Evolutionary conservation across 2,329 filamentous ascomycete genomes (phyloP).

Genomic region (Trichoderma sp.): DNA sequence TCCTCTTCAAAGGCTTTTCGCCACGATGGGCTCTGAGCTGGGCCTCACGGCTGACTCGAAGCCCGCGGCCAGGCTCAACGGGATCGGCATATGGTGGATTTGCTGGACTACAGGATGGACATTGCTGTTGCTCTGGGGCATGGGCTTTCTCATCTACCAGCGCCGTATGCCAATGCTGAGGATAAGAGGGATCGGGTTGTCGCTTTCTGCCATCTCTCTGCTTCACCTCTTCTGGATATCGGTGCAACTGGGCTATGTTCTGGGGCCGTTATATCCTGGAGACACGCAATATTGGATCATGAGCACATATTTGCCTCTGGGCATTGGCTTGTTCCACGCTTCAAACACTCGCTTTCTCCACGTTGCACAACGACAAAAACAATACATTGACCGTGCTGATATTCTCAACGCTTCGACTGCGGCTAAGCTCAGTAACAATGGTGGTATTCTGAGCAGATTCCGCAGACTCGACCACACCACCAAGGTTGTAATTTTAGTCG

Average conservation of each 20-base stretch:
- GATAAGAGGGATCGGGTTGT: constrained; percentile 40
- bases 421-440: constrained; percentile 21
- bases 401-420: not conserved
- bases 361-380: constrained; percentile 50
- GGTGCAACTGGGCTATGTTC: constrained; percentile 37
- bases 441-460: constrained; percentile 31
- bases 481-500: constrained; percentile 48
- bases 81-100: constrained; percentile 36
- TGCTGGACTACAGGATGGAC: constrained; percentile 36
- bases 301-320: constrained; percentile 60
- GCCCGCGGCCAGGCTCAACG: constrained; percentile 25
- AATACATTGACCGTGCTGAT: constrained; percentile 23
- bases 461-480: constrained; percentile 40
- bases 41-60: constrained; percentile 25
- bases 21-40: constrained; percentile 29
- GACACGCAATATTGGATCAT: constrained; percentile 62
- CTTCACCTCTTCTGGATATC: constrained; percentile 43
- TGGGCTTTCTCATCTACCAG: constrained; percentile 38
- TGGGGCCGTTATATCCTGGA: constrained; percentile 42
- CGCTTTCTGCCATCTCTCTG: constrained; percentile 38
- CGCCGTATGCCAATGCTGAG: constrained; percentile 38
- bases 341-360: constrained; percentile 59
- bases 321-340: constrained; percentile 64
- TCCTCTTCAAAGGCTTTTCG: not conserved
- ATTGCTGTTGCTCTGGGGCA: constrained; percentile 35